Conservation (phyloP, 352 stramenopile genomes). For the Phytophthora pinifolia region DNA sequence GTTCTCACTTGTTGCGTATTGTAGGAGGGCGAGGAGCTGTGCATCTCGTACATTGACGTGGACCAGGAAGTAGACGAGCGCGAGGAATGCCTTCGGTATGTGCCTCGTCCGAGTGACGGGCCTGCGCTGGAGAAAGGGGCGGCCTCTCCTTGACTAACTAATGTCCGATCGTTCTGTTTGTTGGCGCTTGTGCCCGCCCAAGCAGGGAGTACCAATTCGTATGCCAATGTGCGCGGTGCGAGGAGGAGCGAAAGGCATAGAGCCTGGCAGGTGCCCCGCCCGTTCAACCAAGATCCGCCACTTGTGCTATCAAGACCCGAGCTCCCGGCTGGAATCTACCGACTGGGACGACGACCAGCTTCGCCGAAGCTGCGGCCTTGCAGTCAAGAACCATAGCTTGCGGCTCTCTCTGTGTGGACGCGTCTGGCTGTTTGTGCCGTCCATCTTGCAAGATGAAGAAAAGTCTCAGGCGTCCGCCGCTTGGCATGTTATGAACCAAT, state of each 20-base stretch:
- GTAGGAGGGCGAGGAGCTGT: slow-evolving; percentile 91
- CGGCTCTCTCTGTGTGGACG: slow-evolving; percentile 16
- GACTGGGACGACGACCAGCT: background rate
- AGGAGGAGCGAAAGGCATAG: slow-evolving; percentile 64
- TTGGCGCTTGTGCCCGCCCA: slow-evolving; percentile 16
- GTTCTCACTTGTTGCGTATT: slow-evolving; percentile 7
- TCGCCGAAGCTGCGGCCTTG: background rate
- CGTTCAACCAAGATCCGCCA: slow-evolving; percentile 2
- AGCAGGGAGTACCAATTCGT: slow-evolving; percentile 81
- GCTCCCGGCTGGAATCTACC: background rate
- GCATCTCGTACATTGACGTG: slow-evolving; percentile 95
- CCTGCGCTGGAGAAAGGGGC: background rate
- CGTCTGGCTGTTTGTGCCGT: slow-evolving; percentile 22
- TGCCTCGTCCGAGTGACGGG: slow-evolving; percentile 3
- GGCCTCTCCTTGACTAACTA: slow-evolving; percentile 6
- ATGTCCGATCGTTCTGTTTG: slow-evolving; percentile 13
- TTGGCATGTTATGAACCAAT: slow-evolving; percentile 24
- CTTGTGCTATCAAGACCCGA: slow-evolving; percentile 7
- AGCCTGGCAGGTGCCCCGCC: slow-evolving; percentile 11
- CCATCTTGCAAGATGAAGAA: slow-evolving; percentile 9
- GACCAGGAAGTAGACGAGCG: slow-evolving; percentile 78
- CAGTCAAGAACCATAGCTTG: slow-evolving; percentile 5
- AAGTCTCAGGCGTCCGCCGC: background rate
- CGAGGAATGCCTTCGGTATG: slow-evolving; percentile 70
- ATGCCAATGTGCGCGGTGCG: slow-evolving; percentile 65